A percentile compares a stretch with the other conserved stretches of the same genome.
Evolutionary conservation across 495 filamentous ascomycete genomes (phyloP).

Genomic region (Penicillium pancosmium): DNA sequence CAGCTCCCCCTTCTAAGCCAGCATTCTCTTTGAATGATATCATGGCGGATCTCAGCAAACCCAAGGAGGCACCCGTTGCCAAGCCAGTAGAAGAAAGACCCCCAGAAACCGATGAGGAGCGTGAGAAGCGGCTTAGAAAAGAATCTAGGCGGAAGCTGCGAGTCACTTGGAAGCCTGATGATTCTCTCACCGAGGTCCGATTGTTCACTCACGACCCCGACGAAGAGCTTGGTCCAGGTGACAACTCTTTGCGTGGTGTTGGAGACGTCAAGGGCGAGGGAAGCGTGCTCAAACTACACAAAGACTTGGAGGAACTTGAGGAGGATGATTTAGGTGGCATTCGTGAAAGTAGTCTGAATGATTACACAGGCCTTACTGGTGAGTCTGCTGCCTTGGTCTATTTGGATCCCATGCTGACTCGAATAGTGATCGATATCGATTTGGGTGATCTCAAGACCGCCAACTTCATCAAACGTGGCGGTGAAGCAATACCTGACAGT

Average conservation of each 20-base stretch:
- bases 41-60: slow-evolving; percentile 68
- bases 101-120: slow-evolving; percentile 78
- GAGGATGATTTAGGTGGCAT: slow-evolving; percentile 66
- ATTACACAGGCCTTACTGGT: slow-evolving; percentile 49
- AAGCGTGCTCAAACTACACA: slow-evolving; percentile 75
- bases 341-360: slow-evolving; percentile 47
- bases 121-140: slow-evolving; percentile 72
- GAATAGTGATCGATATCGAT: slow-evolving; percentile 58
- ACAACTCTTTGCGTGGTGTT: slow-evolving; percentile 66
- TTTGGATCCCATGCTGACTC: slow-evolving; percentile 24
- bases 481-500: slow-evolving; percentile 58
- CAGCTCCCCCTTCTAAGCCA: slow-evolving; percentile 43
- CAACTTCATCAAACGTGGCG: slow-evolving; percentile 66
- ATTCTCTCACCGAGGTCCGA: slow-evolving; percentile 69
- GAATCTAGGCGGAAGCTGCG: slow-evolving; percentile 72
- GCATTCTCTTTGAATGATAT: slow-evolving; percentile 58
- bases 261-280: slow-evolving; percentile 77
- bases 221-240: slow-evolving; percentile 73
- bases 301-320: slow-evolving; percentile 61
- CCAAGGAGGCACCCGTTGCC: slow-evolving; percentile 56
- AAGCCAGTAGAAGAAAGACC: slow-evolving; percentile 56
- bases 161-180: slow-evolving; percentile 72
- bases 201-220: slow-evolving; percentile 80
- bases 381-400: slow-evolving; percentile 16
- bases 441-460: slow-evolving; percentile 47